Evolutionary conservation across 2,329 filamentous ascomycete genomes (phyloP).

Genomic region (Massarina eburnea): DNA sequence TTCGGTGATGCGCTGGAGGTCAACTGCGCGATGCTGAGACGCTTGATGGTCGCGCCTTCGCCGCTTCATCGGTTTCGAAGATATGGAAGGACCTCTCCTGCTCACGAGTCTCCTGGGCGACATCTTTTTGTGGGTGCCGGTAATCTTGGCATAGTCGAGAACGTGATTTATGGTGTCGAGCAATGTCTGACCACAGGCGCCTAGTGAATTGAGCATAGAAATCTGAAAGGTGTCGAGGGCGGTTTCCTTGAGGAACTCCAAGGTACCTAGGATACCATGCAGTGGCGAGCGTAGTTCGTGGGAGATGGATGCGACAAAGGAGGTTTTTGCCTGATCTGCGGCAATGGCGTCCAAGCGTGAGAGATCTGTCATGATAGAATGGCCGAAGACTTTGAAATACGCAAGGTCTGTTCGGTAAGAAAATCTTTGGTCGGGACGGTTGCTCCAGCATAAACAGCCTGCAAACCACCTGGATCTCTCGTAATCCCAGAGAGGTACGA

Average conservation of each 20-base stretch:
- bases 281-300: constrained; percentile 56
- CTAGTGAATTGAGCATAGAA: constrained; percentile 34
- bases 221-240: constrained; percentile 23
- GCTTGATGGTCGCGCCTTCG: not conserved
- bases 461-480: constrained; percentile 41
- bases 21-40: not conserved
- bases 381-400: constrained; percentile 43
- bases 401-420: constrained; percentile 31
- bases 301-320: constrained; percentile 39
- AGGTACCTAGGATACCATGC: constrained; percentile 55
- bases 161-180: constrained; percentile 46
- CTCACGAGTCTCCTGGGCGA: constrained; percentile 24
- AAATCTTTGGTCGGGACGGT: constrained; percentile 28
- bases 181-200: constrained; percentile 45
- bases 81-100: constrained; percentile 27
- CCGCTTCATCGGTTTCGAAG: constrained; percentile 34
- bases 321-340: constrained; percentile 34
- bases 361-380: constrained; percentile 60
- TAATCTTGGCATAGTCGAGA: constrained; percentile 33
- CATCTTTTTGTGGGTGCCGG: constrained; percentile 20
- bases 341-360: constrained; percentile 55
- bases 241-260: constrained; percentile 41
- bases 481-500: constrained; percentile 45
- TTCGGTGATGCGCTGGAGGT: constrained; percentile 14
- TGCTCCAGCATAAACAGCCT: constrained; percentile 40